Evolutionary conservation across 768 basidiomycete species (phyloP), one percentile per base, ranked within the genome.

Genomic region (Kwoniella mangroviensis): DNA sequence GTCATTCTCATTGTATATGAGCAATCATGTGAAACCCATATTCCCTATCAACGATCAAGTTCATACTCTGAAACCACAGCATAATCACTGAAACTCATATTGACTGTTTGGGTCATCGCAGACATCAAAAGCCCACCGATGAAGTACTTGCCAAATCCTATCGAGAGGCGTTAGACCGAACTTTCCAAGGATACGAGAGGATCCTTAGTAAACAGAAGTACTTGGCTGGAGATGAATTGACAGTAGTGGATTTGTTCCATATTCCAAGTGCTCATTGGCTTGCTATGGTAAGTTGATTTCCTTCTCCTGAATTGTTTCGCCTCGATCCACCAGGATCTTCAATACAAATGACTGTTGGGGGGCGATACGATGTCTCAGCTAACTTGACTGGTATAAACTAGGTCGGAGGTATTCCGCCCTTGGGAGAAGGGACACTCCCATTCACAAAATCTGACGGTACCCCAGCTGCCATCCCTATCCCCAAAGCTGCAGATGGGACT

Each of bases 201-300:
- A 87, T 90, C 65, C 84, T 91, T 34, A 78, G 84, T 26, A 89
- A 88, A 78, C 86, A 87, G 68, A 86, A 85, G 72, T 89, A 88
- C 76, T 79, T 82, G 80, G 85, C 71, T 77, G 88, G 83, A 78
- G 86, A 75, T 84, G 74, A 80, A 34, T 22, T 90, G 63, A 88
- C 88, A 7, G 82, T 89, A 1, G 88, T 87, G 3, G 89, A 90
- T 75, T 83, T 90, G 12, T 86, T 86, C 79, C 88, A 89, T 77
- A 76, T 90, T 41, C 86, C 88, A 26, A 49, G 45, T 49, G 45
- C 45, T 6, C 45, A 15, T 49, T 49, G 45, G 45, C 19, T 49
- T 13, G 45, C 45, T 49, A 49, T 49, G 45, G 43, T 51, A 9
- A 51, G 63, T 22, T 41, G 28, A 15, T 22, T 52, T 9, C 49